Conservation (phyloP, 2,329 filamentous ascomycete species). For the Pyrenochaeta sp. region DNA sequence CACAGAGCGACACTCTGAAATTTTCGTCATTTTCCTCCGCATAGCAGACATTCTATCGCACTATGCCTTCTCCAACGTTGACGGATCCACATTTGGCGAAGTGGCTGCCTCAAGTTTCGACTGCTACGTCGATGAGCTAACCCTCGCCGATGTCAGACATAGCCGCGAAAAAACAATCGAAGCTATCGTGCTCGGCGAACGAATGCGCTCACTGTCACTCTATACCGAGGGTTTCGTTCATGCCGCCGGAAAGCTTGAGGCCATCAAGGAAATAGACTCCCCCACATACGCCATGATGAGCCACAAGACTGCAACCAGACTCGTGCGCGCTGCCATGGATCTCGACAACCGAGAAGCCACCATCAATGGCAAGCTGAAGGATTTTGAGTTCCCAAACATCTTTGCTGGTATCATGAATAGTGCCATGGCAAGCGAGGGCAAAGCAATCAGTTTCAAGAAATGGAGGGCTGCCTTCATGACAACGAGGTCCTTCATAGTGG, state of each 20-base stretch:
- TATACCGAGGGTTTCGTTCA: constrained; percentile 95
- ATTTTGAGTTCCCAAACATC: constrained; percentile 90
- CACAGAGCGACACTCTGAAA: constrained; percentile 61
- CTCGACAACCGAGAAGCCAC: constrained; percentile 75
- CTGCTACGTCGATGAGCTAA: constrained; percentile 79
- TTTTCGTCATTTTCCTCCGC: constrained; percentile 69
- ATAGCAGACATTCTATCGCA: constrained; percentile 65
- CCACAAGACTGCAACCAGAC: constrained; percentile 74
- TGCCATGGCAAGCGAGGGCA: constrained; percentile 78
- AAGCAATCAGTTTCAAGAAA: constrained; percentile 79
- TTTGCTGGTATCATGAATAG: constrained; percentile 90
- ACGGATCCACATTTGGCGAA: constrained; percentile 71
- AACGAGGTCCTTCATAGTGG: constrained; percentile 76
- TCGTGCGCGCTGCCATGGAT: constrained; percentile 84
- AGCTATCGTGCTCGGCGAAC: constrained; percentile 86
- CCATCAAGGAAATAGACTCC: constrained; percentile 73
- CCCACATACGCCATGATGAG: constrained; percentile 77
- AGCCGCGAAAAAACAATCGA: constrained; percentile 91
- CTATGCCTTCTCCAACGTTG: constrained; percentile 69
- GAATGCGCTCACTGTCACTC: constrained; percentile 80
- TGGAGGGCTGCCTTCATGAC: constrained; percentile 80
- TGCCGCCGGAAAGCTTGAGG: constrained; percentile 82
- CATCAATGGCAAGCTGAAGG: constrained; percentile 76
- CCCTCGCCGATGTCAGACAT: constrained; percentile 78
- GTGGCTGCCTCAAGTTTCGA: constrained; percentile 71